Conservation (phyloP, 176 grass and related monocot genomes). For the Puya raimondii region DNA sequence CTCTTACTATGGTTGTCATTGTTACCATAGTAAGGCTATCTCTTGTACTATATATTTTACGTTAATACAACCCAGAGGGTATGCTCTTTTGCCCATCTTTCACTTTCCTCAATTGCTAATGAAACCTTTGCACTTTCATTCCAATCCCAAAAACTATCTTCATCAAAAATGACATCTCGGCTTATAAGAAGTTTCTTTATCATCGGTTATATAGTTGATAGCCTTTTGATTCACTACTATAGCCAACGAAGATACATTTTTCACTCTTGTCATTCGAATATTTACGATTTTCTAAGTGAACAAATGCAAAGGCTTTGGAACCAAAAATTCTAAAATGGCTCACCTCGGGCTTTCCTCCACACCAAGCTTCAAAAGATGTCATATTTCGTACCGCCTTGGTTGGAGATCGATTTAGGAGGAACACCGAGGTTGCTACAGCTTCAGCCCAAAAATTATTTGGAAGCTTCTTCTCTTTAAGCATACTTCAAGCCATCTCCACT, state of each 20-base stretch:
- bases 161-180: conserved; percentile 11
- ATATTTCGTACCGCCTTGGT: not conserved
- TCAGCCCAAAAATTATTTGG: not conserved
- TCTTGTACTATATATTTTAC: too few species aligned
- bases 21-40: too few species aligned
- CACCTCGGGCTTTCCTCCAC: conserved; percentile 3
- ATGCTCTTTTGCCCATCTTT: too few species aligned
- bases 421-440: not conserved
- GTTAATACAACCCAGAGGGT: too few species aligned
- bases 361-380: conserved; percentile 3
- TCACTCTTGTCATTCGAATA: not conserved
- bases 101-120: not conserved
- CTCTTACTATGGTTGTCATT: too few species aligned
- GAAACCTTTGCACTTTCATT: not conserved
- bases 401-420: conserved; percentile 3
- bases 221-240: conserved; percentile 13
- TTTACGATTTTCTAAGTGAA: not conserved
- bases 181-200: conserved; percentile 8
- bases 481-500: not conserved
- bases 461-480: not conserved
- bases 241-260: conserved; percentile 9
- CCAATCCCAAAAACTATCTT: conserved; percentile 9
- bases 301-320: not conserved
- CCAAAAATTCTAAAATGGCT: not conserved
- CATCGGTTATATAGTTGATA: conserved; percentile 6